Base-by-base conservation (phyloP, 2,329 filamentous ascomycete genomes). In the Diaporthe ilicicola region DNA sequence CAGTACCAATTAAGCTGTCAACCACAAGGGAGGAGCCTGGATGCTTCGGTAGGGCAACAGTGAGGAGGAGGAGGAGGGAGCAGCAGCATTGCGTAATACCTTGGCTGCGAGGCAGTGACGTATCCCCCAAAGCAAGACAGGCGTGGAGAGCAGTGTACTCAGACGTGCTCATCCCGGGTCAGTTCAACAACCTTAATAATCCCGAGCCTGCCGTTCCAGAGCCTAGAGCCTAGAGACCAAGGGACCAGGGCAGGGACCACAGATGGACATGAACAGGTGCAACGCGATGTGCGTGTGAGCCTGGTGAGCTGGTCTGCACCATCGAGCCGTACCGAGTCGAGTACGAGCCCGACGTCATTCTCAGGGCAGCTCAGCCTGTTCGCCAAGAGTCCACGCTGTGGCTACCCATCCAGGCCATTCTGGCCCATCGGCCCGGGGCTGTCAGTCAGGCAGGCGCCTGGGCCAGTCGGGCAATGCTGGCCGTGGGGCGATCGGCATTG, bases 261-360 rank as follows among this genome's bases (percentile, higher is more conserved):
- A 34, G 32, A 34, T 34, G 32, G 4, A 34, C 32, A 9, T 9
- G 32, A 9, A 34, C 32, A 34, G 32, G 32, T 34, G 32, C 32
- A 34, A 34, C 32, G 32, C 9, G 32, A 34, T 34, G 32, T 34
- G 32, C 32, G 9, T 5, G 32, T 34, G 32, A 34, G 32, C 32
- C 32, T 34, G 32, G 32, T 34, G 4, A 34, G 32, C 32, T 34
- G 32, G 32, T 34, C 32, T 34, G 9, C 32, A 34, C 54, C 54
- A 2, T 34, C 17, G 22, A n/a, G n/a, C n/a, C n/a, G 54, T 27
- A 50, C 46, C 24, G 13, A 13, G 48, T 29, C 9, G 37, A 37
- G 44, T 64, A 50, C 44, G 59, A 64, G 59, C 42, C 59, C 59
- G 59, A 64, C 59, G 59, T 64, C 59, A 64, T 64, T 42, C 56